Evolutionary conservation across 2,329 filamentous ascomycete genomes (phyloP), one percentile per base, ranked within the genome.

Genomic region (Bisporella sp.): DNA sequence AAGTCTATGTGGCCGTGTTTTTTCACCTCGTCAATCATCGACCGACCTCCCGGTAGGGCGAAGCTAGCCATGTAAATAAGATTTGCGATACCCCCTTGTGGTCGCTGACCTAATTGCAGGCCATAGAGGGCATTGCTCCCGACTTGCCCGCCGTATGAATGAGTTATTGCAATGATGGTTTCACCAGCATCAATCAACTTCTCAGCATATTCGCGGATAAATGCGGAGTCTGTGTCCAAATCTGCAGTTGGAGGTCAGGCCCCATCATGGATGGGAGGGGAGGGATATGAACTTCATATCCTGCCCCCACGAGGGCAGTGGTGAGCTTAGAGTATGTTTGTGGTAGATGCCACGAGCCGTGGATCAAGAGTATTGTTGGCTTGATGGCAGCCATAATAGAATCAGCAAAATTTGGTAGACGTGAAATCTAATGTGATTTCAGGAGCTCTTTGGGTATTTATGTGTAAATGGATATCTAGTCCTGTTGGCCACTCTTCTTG

Each of bases 131-230:
- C 43, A 31, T 54, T 48, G 41, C 30, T 54, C 2, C 49, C 53
- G 7, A 52, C 53, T 48, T 52, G 47, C 8, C 53, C 53, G n/a
- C 50, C 53, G 31, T 54, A 54, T 1, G 53, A 54, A 35, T 54
- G 53, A 49, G 50, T 45, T 13, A 54, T 28, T 9, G 45, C 50
- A 6, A 52, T 31, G 21, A 54, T 33, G 11, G 39, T 50, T 1
- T 44, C 28, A 4, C 53, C 53, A 6, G 40, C 45, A 8, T 31
- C 4, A 4, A 52, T 41, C 4, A 54, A 45, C 9, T 33, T 48
- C 3, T 32, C 30, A 5, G 48, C 47, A 39, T 52, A 54, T 13
- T 31, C 3, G 28, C 47, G 53, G 11, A 52, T 33, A 6, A 46
- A 12, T 8, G 31, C 47, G 1, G 53, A 44, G 35, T 54, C 53